Evolutionary conservation across 805 yeast species (phyloP).

Genomic region (Myxozyma monticola): DNA sequence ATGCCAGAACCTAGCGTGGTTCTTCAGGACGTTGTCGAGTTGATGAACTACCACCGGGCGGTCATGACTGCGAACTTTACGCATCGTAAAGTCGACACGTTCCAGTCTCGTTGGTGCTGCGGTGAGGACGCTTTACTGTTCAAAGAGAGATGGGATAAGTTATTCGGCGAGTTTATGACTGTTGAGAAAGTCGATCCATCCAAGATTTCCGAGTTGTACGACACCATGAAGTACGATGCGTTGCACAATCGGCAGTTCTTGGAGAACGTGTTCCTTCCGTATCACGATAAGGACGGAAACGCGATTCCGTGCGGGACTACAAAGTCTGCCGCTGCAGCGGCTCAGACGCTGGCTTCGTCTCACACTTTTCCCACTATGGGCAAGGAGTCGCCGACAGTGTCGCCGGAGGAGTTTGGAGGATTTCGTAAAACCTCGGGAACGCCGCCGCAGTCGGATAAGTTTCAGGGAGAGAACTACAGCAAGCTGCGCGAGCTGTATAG

Average conservation of each 20-base stretch:
- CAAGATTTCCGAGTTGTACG: conserved; percentile 92
- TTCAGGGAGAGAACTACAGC: conserved; percentile 22
- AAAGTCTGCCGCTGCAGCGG: background rate
- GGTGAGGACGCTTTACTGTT: conserved; percentile 90
- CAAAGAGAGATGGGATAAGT: conserved; percentile 95
- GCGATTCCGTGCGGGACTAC: background rate
- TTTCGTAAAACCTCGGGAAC: too few relatives aligned
- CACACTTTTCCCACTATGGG: background rate
- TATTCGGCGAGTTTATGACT: conserved; percentile 85
- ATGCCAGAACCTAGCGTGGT: conserved; percentile 97
- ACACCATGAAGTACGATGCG: conserved; percentile 98
- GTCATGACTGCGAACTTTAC: conserved; percentile 80
- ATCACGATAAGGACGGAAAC: conserved; percentile 42
- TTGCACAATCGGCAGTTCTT: conserved; percentile 89
- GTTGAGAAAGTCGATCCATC: conserved; percentile 98
- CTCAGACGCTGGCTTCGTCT: background rate
- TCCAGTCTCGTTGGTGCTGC: conserved; percentile 92
- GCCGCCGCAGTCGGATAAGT: conserved; percentile 6
- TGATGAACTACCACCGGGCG: conserved; percentile 86
- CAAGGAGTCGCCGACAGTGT: conserved; percentile 41
- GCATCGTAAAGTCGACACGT: conserved; percentile 59
- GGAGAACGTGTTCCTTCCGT: conserved; percentile 74
- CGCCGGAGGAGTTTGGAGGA: conserved; percentile 51
- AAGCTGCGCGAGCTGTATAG: conserved; percentile 83
- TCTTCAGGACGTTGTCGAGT: conserved; percentile 87